Base-by-base conservation (phyloP, 345 rosid species). In the Ceriops decandra region DNA sequence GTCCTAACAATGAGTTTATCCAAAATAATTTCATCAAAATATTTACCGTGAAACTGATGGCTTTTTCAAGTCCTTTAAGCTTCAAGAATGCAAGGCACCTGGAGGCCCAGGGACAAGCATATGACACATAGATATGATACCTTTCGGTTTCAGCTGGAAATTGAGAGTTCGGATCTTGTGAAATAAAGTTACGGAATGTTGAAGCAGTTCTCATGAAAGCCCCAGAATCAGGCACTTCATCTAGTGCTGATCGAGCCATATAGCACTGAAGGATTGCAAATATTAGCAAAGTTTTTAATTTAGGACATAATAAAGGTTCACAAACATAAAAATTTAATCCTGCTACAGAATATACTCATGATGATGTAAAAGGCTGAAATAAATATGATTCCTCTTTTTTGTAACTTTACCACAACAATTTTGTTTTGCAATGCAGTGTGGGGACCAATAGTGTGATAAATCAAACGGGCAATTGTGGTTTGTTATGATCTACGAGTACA, bases 101-200 rank as follows among this genome's bases (percentile, higher is more conserved):
- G 28, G 89, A 88, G 54, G 96, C 98, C 98, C 98, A 90, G 11
- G 98, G 98, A 72, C 98, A 92, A 67, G 98, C 98, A 82, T 92
- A 90, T 2, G 96, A 92, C 69, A 93, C 74, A 58, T 93, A 93
- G 46, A 93, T 86, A 89, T 90, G 98, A 80, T 93, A 93, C 80
- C 98, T 86, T 67, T 93, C 91, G 8, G 97, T 74, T 66, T 87
- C 97, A 21, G 92, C 86, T 20, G 88, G 88, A 74, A 93, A 93
- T 46, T 73, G 89, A 17, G 97, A 85, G 32, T 81, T 78, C 0
- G 86, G 80, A 32, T 90, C 86, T 67, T 68, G 75, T 3, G 86
- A 90, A 60, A 89, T 83, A 26, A 83, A 80, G 84, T 88, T 84
- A 0, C 90, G 96, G 59, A 93, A 90, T 31, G 97, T 84, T 47